Evolutionary conservation across 164 flowering plant species (phyloP), one percentile per base, ranked within the genome.

Genomic region (Vitis rotundifolia): DNA sequence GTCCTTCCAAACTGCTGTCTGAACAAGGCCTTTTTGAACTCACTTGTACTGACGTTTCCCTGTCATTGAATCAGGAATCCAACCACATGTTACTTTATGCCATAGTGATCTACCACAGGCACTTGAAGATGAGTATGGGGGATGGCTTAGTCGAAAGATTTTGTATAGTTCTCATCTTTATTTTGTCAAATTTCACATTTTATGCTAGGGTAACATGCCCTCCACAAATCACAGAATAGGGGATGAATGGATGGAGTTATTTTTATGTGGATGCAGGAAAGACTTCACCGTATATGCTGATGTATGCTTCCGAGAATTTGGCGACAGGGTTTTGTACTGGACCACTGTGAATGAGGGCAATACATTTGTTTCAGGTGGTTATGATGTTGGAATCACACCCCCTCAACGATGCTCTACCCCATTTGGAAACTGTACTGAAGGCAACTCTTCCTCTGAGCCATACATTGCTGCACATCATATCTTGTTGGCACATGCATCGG

Each of bases 291-390:
- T 59, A 13, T 69, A 10, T 50, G 71, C 65, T 2, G 65, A 69
- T 4, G 16, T 69, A 3, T 67, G 70, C 2, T 67, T 67, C 18
- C 57, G 58, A 19, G 13, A 12, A 2, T 67, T 67, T 44, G 71
- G 71, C 5, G 65, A 69, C 15, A 12, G 71, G 18, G 71, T 69
- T n/a, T 49, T 26, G 63, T 26, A 60, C 58, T 69, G 71, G 71
- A 26, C 31, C 49, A 69, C 71, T 14, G 5, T 69, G 26, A 69
- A 69, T 49, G 71, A 69, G 65, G 65, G 65, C 3, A 69, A 69
- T 12, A 13, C n/a, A 1, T 10, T 5, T 15, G 71, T 15, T 13
- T 1, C 0, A 3, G 1, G 1, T 49, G 65, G 64, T 15, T 69
- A 69, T 26, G 18, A 18, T 14, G 13, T 9, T 0, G 71, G 71